phyloP scores from a whole-genome alignment of 768 basidiomycete species.

The Phaffia australis region DNA sequence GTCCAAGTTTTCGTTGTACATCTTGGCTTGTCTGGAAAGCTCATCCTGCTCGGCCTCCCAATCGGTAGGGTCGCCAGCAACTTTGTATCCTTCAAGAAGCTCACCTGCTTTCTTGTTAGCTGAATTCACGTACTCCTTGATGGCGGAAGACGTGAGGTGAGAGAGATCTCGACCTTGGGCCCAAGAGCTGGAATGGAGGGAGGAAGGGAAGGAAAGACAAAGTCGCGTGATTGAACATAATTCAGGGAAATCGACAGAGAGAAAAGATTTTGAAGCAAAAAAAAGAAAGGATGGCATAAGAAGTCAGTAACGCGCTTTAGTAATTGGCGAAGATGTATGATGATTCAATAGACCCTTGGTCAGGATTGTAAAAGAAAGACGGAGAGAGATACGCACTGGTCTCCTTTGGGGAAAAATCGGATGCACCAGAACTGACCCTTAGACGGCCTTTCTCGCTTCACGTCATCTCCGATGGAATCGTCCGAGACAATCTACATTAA shows the following conservation, averaged over 20 bases:
- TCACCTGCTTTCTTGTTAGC: slow-evolving; percentile 62
- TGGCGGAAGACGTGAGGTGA: slow-evolving; percentile 63
- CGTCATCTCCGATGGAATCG: slow-evolving; percentile 50
- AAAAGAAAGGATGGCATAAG: background rate
- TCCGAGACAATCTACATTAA: slow-evolving; percentile 66
- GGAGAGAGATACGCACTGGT: slow-evolving; percentile 57
- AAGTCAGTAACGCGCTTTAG: background rate
- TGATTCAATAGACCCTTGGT: background rate
- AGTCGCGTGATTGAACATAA: no score
- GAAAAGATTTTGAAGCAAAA: slow-evolving; percentile 19
- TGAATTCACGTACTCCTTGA: slow-evolving; percentile 68
- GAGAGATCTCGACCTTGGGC: slow-evolving; percentile 69
- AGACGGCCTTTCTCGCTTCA: slow-evolving; percentile 59
- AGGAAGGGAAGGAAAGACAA: background rate
- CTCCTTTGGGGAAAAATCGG: slow-evolving; percentile 85
- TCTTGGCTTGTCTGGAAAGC: slow-evolving; percentile 40
- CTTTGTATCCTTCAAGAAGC: slow-evolving; percentile 55
- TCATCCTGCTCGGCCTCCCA: slow-evolving; percentile 46
- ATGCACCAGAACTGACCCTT: slow-evolving; percentile 60
- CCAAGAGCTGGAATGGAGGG: slow-evolving; percentile 56
- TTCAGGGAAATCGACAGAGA: background rate
- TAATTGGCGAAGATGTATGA: background rate
- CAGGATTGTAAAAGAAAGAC: background rate
- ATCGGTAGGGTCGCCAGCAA: slow-evolving; percentile 60
- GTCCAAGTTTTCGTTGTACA: slow-evolving; percentile 51